Evolutionary conservation across 495 filamentous ascomycete genomes (phyloP), one percentile per base, ranked within the genome.

Genomic region (Lasiosphaeria ovina): DNA sequence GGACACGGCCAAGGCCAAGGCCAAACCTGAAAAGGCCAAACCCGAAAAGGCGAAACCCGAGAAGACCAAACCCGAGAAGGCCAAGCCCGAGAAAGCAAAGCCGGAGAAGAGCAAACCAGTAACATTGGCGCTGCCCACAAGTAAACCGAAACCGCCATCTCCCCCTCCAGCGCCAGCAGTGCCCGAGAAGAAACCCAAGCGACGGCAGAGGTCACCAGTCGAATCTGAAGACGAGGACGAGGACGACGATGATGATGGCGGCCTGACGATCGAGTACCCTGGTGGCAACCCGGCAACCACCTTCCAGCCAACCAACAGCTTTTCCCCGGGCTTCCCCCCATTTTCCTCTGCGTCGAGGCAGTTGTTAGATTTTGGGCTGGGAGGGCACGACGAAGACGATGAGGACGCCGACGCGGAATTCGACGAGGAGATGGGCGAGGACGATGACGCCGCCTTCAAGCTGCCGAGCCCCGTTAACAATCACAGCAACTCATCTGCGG

Each of bases 241-340:
- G 38, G 75, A 74, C 10, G 77, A 74, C 10, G 77, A 76, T 45
- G 78, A 79, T 52, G 77, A 78, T 57, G 64, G 69, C n/a, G 72
- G 69, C 2, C 69, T 81, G 34, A 71, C 70, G n/a, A 69, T 81
- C 44, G 78, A 81, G 57, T 77, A 76, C 54, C 78, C 78, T 0
- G 76, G 70, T 42, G 77, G 73, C 57, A 66, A 70, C 40, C 66
- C 69, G 14, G 42, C 59, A 34, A 48, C 40, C 34, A 50, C 52
- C 32, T 70, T 64, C 58, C 51, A 58, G 3, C 62, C 71, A 16
- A 9, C 68, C 42, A 66, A 61, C 59, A 64, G 71, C 47, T 77
- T 73, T 58, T 72, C 71, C 4, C 71, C 74, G 0, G 66, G 72
- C n/a, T 67, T 79, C 62, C 65, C 68, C 5, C 50, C 61, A 0